phyloP scores from a whole-genome alignment of 179 eudicot genomes.

The Gypsophila paniculata region DNA sequence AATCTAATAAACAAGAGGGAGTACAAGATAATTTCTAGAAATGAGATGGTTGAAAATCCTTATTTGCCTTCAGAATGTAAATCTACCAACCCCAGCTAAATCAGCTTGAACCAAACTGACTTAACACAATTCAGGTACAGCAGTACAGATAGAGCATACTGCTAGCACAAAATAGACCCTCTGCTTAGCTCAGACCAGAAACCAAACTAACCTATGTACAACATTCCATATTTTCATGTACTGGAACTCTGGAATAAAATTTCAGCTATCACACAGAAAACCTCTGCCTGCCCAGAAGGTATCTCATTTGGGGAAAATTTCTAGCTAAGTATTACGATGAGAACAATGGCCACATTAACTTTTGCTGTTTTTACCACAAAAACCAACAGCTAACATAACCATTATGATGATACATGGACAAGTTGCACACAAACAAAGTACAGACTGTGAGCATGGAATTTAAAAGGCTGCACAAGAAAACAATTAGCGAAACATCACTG shows the following conservation, averaged over 20 bases:
- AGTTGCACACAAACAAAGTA: not conserved
- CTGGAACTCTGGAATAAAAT: not conserved
- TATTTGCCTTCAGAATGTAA: not conserved
- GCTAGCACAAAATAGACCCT: no score
- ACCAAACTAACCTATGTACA: not conserved
- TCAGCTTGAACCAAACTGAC: not conserved
- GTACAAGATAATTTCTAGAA: not conserved
- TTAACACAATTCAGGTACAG: not conserved
- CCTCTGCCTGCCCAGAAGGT: not conserved
- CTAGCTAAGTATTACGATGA: not conserved
- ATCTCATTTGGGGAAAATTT: not conserved
- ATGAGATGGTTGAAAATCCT: not conserved
- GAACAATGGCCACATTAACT: not conserved
- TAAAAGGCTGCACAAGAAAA: constrained; percentile 1
- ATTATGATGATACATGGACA: not conserved
- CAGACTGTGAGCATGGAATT: not conserved
- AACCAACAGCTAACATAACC: not conserved
- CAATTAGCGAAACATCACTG: not conserved
- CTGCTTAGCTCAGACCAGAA: no score
- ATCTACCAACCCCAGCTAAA: not conserved
- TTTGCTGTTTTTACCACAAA: no score
- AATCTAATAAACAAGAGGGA: no score
- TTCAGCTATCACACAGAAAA: no score
- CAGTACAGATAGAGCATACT: not conserved
- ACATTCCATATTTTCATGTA: not conserved